Conservation (phyloP, 163 green algal species). For the Scenedesmus sp. region DNA sequence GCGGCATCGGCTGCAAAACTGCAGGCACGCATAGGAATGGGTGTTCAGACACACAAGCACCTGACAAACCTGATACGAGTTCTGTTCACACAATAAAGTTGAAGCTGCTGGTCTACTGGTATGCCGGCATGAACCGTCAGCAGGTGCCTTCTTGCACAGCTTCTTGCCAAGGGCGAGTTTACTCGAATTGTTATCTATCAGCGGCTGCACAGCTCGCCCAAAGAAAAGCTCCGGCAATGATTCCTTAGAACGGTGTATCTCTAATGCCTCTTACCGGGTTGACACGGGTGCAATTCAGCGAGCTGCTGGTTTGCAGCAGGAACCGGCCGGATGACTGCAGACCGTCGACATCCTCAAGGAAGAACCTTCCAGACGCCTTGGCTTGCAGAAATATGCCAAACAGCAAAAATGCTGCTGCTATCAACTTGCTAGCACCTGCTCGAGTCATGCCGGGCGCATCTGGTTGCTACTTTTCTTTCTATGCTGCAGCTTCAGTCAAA, state of each 20-base stretch:
- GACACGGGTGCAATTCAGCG: neutral
- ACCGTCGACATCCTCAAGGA: neutral
- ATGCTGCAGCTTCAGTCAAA: neutral
- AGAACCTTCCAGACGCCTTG: neutral
- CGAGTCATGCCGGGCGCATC: neutral
- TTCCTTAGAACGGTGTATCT: neutral
- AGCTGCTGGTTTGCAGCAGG: neutral
- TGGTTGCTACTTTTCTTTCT: neutral
- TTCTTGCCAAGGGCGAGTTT: no score
- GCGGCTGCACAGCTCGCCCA: neutral
- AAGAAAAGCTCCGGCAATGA: neutral
- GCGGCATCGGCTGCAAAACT: conserved; percentile 19
- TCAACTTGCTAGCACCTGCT: neutral
- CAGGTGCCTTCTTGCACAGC: neutral
- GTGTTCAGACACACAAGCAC: neutral
- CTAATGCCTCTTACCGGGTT: neutral
- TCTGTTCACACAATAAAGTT: neutral
- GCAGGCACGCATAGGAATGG: neutral
- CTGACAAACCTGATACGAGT: neutral
- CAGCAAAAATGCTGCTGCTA: neutral
- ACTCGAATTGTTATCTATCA: no score
- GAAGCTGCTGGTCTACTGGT: neutral
- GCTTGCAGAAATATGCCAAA: neutral
- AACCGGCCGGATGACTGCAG: neutral
- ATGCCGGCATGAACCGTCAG: neutral